A percentile compares a stretch with the other conserved stretches of the same genome.
Evolutionary conservation across 2,329 filamentous ascomycete genomes (phyloP).

Genomic region (Sclerotinia borealis): DNA sequence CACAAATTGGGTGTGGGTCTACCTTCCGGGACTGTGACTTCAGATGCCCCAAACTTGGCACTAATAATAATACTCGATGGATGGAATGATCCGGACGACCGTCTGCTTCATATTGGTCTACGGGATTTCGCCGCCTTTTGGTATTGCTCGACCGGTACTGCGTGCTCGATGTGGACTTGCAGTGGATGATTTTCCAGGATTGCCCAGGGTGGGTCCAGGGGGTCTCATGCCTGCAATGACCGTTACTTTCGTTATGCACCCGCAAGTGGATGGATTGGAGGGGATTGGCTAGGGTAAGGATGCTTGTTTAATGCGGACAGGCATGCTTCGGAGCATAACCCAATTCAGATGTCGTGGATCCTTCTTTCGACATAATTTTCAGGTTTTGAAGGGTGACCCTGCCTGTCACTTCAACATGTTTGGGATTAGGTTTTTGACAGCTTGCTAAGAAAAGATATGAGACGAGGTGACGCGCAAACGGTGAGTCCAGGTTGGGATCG

Average conservation of each 20-base stretch:
- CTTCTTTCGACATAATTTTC: slow-evolving; percentile 18
- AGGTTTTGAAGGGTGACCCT: slow-evolving; percentile 27
- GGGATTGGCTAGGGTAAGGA: slow-evolving; percentile 24
- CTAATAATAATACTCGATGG: slow-evolving; percentile 22
- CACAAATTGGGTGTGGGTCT: slow-evolving; percentile 51
- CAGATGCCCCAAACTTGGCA: slow-evolving; percentile 31
- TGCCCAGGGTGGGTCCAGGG: slow-evolving; percentile 20
- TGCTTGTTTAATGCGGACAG: slow-evolving; percentile 29
- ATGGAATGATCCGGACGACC: slow-evolving; percentile 20
- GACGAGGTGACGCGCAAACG: slow-evolving; percentile 31
- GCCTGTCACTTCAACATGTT: slow-evolving; percentile 29
- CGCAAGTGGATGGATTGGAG: slow-evolving; percentile 24
- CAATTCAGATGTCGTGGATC: slow-evolving; percentile 25
- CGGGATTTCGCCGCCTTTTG: slow-evolving; percentile 23
- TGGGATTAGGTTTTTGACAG: slow-evolving; percentile 29
- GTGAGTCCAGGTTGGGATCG: slow-evolving; percentile 25
- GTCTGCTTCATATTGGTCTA: slow-evolving; percentile 24
- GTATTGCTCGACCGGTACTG: slow-evolving; percentile 27
- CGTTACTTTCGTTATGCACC: slow-evolving; percentile 28
- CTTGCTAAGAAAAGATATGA: slow-evolving; percentile 27
- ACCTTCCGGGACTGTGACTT: slow-evolving; percentile 27
- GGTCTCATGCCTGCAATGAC: slow-evolving; percentile 23
- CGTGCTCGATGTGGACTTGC: slow-evolving; percentile 24
- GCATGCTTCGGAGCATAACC: slow-evolving; percentile 29
- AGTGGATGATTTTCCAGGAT: slow-evolving; percentile 23